Evolutionary conservation across 257 asterid genomes (phyloP), one percentile per base, ranked within the genome.

Genomic region (Ophiorrhiza pumila): DNA sequence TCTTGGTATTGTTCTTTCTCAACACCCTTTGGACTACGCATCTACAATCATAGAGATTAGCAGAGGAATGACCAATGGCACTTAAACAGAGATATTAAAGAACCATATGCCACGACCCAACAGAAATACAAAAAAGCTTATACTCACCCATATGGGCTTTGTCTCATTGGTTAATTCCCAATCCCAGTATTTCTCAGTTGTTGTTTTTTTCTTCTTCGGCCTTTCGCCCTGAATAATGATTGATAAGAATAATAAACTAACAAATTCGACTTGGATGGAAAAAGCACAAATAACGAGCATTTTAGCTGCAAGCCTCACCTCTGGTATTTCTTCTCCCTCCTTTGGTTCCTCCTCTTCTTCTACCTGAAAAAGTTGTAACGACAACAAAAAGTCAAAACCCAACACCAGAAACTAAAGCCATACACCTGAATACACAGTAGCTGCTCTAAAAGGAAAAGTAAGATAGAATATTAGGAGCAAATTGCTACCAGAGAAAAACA

Each of bases 121-220:
- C 20, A 49, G 5, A 68, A 31, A 46, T 20, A 37, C 18, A 42
- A 31, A 4, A 43, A 5, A 47, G 41, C 8, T 53, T 41, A 60
- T 35, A 45, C 97, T 77, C 81, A 92, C 99, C 99, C 99, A 95
- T 74, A 95, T 90, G 8, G 99, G 99, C 77, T 95, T 95, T 69
- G 99, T 95, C 74, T 95, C 99, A 74, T 95, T 95, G 35, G 90
- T 80, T 76, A 95, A 79, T 80, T 92, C 98, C 99, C 99, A 95
- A 75, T 95, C 99, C 93, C 92, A 95, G 77, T 95, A 95, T 68
- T 95, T 95, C 81, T 95, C 98, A 43, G 97, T 92, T 79, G 89
- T 83, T 69, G 98, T 90, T 87, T 88, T 92, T 73, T 87, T 92
- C 6, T 86, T 87, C 85, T 59, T 89, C 69, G 82, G 87, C 81